Evolutionary conservation across 1,284 basidiomycete genomes (phyloP).

Genomic region (Sanghuangporus baumii): DNA sequence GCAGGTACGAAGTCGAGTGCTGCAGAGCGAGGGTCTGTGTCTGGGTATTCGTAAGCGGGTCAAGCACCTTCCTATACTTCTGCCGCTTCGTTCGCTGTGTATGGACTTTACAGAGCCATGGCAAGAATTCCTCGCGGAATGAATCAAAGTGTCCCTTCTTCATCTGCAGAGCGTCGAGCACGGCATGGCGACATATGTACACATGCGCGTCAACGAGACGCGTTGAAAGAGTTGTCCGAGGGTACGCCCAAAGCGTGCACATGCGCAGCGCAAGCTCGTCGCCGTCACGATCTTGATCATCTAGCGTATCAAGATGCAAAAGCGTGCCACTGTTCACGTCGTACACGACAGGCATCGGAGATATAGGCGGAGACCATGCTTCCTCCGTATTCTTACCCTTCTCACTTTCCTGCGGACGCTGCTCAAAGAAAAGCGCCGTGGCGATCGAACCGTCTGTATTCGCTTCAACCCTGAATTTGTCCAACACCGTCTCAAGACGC

Average conservation of each 20-base stretch:
- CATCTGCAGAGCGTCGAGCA: conserved; percentile 65
- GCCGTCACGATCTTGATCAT: conserved; percentile 59
- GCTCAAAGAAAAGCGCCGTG: conserved; percentile 75
- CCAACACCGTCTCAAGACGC: conserved; percentile 64
- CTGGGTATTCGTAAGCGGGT: conserved; percentile 33
- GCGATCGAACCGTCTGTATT: conserved; percentile 63
- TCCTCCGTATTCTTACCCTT: conserved; percentile 38
- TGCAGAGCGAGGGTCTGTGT: conserved; percentile 39
- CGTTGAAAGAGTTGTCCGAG: conserved; percentile 65
- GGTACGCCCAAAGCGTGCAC: conserved; percentile 69
- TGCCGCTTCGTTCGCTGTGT: conserved; percentile 57
- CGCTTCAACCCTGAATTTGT: conserved; percentile 75
- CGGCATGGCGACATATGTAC: conserved; percentile 74
- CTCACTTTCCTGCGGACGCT: conserved; percentile 47
- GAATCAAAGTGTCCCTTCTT: conserved; percentile 70
- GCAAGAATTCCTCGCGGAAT: conserved; percentile 81
- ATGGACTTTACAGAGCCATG: conserved; percentile 83
- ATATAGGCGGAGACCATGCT: conserved; percentile 52
- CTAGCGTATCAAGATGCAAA: conserved; percentile 62
- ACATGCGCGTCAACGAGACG: conserved; percentile 82
- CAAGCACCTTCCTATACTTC: conserved; percentile 52
- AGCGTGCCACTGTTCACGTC: conserved; percentile 61
- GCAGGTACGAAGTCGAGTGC: conserved; percentile 49
- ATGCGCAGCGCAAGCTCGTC: conserved; percentile 72
- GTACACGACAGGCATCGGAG: conserved; percentile 54